Evolutionary conservation across 495 filamentous ascomycete genomes (phyloP), one percentile per base, ranked within the genome.

Genomic region (Aspergillus saccharolyticus): DNA sequence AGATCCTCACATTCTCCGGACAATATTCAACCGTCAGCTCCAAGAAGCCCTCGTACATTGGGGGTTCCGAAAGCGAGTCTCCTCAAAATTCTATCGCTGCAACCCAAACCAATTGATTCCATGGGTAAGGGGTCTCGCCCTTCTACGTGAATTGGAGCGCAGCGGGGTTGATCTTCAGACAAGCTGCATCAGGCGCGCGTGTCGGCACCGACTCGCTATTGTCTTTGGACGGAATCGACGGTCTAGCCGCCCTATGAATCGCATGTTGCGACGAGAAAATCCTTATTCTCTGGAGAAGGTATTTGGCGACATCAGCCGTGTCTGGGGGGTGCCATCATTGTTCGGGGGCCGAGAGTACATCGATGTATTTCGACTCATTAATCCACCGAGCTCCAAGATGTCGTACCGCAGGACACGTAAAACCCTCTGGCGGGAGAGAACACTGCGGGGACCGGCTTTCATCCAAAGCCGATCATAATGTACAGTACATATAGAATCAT

Each of bases 11-110:
- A 65, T 73, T 21, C 70, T 82, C 0, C 62, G 61, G 20, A 63
- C 64, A 3, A 73, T 85, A 30, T 84, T 85, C 61, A 68, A 51
- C 17, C 63, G 56, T 0, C 58, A 68, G 6, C 73, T 82, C 61
- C 80, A 81, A 63, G 70, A 70, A 28, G 80, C 79, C 14, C 73
- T 85, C 42, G 74, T 86, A 25, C 65, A 73, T n/a, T 85, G 83
- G 83, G 82, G 83, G 3, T 86, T 86, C 65, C 75, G 68, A 51
- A 67, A 73, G 43, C 65, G 60, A 0, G 61, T 74, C 18, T 67
- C 69, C 9, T 19, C 50, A 24, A 60, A 58, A 39, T n/a, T 53
- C 3, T 19, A 43, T 20, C 52, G 43, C 3, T 53, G 61, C 25
- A 53, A 55, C 18, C 33, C 54, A 9, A n/a, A 47, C 63, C 30